Conservation (phyloP, 2,329 filamentous ascomycete species). For the Talaromyces sp. region DNA sequence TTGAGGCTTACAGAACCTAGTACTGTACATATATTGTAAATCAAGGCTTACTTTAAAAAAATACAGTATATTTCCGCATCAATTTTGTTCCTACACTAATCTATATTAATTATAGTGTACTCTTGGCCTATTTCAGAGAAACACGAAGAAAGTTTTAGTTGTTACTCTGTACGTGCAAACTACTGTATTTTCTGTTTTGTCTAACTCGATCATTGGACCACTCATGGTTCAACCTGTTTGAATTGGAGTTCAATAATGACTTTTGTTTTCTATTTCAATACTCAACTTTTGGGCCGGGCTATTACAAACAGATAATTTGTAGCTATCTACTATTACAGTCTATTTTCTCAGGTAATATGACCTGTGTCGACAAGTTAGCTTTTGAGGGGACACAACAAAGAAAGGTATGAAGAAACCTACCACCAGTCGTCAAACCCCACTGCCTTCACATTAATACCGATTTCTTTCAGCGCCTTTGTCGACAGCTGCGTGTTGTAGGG, state of each 20-base stretch:
- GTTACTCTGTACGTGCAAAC: no score
- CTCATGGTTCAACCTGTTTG: no score
- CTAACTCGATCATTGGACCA: no score
- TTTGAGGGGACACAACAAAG: no score
- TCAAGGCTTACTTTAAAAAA: no score
- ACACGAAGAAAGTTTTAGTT: no score
- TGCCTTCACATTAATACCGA: constrained; percentile 70
- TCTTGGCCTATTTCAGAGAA: no score
- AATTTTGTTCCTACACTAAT: no score
- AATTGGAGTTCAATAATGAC: neutral
- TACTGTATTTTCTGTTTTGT: neutral
- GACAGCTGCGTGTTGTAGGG: constrained; percentile 87
- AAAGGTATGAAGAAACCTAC: constrained; percentile 39
- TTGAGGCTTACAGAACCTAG: no score
- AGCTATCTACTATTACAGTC: neutral
- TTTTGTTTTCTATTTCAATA: neutral
- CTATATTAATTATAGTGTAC: no score
- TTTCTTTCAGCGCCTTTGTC: constrained; percentile 63
- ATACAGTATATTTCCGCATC: no score
- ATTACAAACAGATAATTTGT: neutral
- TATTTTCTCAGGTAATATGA: neutral
- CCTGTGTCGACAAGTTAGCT: neutral
- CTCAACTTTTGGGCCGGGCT: neutral
- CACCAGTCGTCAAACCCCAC: constrained; percentile 78
- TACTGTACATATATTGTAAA: no score